Percentiles rank a stretch among this genome's conserved stretches.
Conservation (phyloP, 2,329 filamentous ascomycete genomes). For the Orbilia javanica region DNA sequence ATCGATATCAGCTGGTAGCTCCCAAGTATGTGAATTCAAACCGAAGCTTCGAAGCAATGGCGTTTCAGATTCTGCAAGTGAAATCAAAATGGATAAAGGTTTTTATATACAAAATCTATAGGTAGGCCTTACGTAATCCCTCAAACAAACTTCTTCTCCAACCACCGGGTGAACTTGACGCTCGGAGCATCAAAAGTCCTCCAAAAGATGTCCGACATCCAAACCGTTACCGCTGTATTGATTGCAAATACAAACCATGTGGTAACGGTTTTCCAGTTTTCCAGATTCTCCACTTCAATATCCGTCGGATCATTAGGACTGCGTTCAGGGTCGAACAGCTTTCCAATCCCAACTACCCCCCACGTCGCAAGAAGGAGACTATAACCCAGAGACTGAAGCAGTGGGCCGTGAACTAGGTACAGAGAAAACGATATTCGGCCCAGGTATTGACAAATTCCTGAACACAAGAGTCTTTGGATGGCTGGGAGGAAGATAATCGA, state of each 20-base stretch:
- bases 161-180: slow-evolving; percentile 69
- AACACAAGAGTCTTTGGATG: slow-evolving; percentile 35
- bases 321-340: not conserved
- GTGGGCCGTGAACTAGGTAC: slow-evolving; percentile 75
- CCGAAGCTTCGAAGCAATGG: not conserved
- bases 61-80: slow-evolving; percentile 28
- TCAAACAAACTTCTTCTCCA: slow-evolving; percentile 65
- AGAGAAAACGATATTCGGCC: slow-evolving; percentile 74
- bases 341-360: slow-evolving; percentile 17
- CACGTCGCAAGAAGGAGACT: slow-evolving; percentile 65
- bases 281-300: not conserved
- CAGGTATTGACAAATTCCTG: slow-evolving; percentile 72
- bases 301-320: not conserved
- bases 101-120: not conserved
- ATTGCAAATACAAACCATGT: slow-evolving; percentile 8
- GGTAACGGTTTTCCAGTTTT: not conserved
- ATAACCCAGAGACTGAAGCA: slow-evolving; percentile 73
- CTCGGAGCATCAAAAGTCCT: slow-evolving; percentile 70
- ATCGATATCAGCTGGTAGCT: not conserved
- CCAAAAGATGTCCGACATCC: slow-evolving; percentile 73
- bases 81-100: not conserved
- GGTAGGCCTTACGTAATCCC: not conserved
- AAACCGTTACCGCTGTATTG: slow-evolving; percentile 64
- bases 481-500: slow-evolving; percentile 26
- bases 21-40: not conserved